Evolutionary conservation across 1,139 yeast species (phyloP).

Genomic region (Saccharomyces pastorianus): DNA sequence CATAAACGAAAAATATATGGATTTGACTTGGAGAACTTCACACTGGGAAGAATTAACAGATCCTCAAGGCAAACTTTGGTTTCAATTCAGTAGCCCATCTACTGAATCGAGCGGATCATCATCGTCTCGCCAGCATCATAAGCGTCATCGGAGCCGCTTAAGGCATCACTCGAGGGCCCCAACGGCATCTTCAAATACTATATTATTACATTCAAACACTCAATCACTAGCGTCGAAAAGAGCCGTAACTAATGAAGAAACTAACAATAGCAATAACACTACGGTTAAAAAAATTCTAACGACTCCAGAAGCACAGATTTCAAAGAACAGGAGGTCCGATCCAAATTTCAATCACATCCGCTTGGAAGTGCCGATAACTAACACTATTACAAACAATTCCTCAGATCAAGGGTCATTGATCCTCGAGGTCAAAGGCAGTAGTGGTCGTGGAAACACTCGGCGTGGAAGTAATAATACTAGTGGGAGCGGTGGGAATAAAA

Average conservation of each 20-base stretch:
- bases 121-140: slow-evolving; percentile 6
- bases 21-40: slow-evolving; percentile 56
- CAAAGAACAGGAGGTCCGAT: neutral
- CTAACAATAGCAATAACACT: neutral
- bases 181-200: neutral
- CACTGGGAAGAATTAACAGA: slow-evolving; percentile 55
- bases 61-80: slow-evolving; percentile 54
- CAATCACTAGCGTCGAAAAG: neutral
- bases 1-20: slow-evolving; percentile 53
- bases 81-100: slow-evolving; percentile 31
- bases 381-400: neutral
- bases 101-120: slow-evolving; percentile 4
- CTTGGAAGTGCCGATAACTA: neutral
- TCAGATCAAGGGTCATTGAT: neutral
- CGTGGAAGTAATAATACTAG: no score
- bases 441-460: neutral
- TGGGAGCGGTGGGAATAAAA: neutral
- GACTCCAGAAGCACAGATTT: neutral
- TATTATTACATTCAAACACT: neutral
- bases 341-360: neutral
- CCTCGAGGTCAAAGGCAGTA: neutral
- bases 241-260: neutral
- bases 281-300: neutral
- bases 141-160: slow-evolving; percentile 8
- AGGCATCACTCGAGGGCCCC: neutral